These are phyloP conservation scores for Phanerodontia chrysosporium DNA, from an alignment of 768 basidiomycete species.

Conservation along the genomic window DNA sequence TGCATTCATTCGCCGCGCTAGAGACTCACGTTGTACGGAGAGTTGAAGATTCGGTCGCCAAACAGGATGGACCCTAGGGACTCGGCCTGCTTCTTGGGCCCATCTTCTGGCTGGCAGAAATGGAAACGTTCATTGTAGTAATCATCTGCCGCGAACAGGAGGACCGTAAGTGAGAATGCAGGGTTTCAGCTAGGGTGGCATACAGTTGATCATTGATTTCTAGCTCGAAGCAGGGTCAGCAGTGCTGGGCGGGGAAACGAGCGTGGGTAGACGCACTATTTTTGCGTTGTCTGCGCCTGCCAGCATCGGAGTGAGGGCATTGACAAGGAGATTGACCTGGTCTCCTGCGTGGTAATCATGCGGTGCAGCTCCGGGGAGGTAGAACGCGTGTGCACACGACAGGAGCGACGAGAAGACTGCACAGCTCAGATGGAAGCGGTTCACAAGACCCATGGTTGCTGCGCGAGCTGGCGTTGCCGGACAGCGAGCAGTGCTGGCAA, in stretches of 20 bases:
- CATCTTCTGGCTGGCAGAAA: slow-evolving; percentile 80
- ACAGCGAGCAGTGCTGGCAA: no score
- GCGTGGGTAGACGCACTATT: slow-evolving; percentile 46
- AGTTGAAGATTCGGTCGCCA: slow-evolving; percentile 91
- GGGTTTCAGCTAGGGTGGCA: neutral
- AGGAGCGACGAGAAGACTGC: slow-evolving; percentile 21
- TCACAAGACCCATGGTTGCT: slow-evolving; percentile 12
- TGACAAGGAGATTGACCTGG: slow-evolving; percentile 75
- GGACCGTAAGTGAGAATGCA: neutral
- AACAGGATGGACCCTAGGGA: slow-evolving; percentile 92
- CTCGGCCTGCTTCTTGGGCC: slow-evolving; percentile 73
- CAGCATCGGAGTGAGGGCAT: slow-evolving; percentile 85
- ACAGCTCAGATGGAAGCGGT: slow-evolving; percentile 17
- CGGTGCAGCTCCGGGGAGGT: slow-evolving; percentile 89
- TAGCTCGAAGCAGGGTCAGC: slow-evolving; percentile 24
- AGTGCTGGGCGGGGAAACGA: neutral
- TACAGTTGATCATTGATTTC: slow-evolving; percentile 93
- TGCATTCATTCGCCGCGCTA: neutral
- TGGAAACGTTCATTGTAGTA: slow-evolving; percentile 86
- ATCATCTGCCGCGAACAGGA: slow-evolving; percentile 51
- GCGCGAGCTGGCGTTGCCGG: neutral
- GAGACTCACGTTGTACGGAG: slow-evolving; percentile 73
- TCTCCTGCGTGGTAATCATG: slow-evolving; percentile 75
- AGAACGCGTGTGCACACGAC: slow-evolving; percentile 59
- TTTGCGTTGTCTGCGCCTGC: slow-evolving; percentile 64